A percentile compares a stretch with the other conserved stretches of the same genome.
Conservation (phyloP, 192 early-diverging fungal species). For the Backusella liffmaniae region DNA sequence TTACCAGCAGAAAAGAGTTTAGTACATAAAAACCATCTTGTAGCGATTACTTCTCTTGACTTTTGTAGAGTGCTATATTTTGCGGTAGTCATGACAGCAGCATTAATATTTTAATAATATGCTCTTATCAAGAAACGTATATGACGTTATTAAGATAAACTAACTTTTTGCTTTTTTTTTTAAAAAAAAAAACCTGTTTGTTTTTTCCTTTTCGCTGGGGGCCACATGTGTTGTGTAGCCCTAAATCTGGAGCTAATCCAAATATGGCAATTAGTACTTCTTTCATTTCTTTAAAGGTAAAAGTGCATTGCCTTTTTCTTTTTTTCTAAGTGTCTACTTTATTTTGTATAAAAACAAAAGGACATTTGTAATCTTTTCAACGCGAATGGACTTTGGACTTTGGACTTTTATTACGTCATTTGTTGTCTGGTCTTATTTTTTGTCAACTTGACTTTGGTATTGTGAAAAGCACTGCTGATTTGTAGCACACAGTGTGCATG, state of each 20-base stretch:
- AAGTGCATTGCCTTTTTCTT: background rate
- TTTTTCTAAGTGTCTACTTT: background rate
- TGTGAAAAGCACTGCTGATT: background rate
- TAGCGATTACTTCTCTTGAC: background rate
- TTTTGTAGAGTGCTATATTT: background rate
- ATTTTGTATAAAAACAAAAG: background rate
- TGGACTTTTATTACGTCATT: background rate
- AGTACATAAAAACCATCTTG: background rate
- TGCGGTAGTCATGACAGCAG: background rate
- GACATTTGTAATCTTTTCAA: background rate
- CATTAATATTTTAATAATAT: background rate
- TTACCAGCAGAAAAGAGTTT: background rate
- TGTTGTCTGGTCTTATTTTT: background rate
- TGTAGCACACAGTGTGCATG: background rate
- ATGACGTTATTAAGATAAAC: background rate
- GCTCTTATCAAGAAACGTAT: background rate
- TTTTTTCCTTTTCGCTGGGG: background rate
- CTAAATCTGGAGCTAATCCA: background rate
- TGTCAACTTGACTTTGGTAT: background rate
- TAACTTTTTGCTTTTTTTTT: background rate
- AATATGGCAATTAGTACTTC: background rate
- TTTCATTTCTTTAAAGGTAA: background rate
- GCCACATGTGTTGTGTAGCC: background rate
- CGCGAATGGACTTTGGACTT: too few species aligned
- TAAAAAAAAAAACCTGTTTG: constrained; percentile 1